A percentile compares a stretch with the other conserved stretches of the same genome.
Conservation (phyloP, 805 yeast genomes). For the Candida golubevii region DNA sequence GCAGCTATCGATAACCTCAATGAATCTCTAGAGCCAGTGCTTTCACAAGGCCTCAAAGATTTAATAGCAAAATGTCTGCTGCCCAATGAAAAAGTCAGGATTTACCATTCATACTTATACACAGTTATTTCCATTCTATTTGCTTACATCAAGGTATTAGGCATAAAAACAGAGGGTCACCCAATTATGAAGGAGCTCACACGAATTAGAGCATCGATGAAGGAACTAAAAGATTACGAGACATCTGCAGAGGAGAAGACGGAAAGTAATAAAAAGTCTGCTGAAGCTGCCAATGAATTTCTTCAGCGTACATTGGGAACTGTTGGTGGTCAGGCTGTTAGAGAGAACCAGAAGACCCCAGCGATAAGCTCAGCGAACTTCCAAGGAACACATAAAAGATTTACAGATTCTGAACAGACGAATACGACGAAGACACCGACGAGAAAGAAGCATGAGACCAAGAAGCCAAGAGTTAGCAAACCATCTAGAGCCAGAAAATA, state of each 20-base stretch:
- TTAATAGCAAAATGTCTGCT: slow-evolving; percentile 19
- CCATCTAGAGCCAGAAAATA: neutral
- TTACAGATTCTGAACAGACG: slow-evolving; percentile 19
- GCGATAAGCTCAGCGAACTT: slow-evolving; percentile 52
- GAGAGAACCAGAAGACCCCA: slow-evolving; percentile 31
- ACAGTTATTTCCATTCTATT: slow-evolving; percentile 53
- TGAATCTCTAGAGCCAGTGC: slow-evolving; percentile 31
- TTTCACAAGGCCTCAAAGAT: slow-evolving; percentile 40
- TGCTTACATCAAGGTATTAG: slow-evolving; percentile 55
- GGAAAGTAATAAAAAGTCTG: slow-evolving; percentile 19
- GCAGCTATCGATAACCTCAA: slow-evolving; percentile 33
- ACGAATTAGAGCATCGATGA: slow-evolving; percentile 66
- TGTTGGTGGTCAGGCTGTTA: slow-evolving; percentile 29
- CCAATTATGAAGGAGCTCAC: slow-evolving; percentile 64
- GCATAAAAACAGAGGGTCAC: slow-evolving; percentile 53
- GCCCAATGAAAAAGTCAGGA: slow-evolving; percentile 23
- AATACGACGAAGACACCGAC: too few species aligned
- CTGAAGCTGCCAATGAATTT: slow-evolving; percentile 41
- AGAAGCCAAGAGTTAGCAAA: neutral
- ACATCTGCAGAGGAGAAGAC: slow-evolving; percentile 16
- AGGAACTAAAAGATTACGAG: slow-evolving; percentile 44
- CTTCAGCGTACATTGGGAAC: slow-evolving; percentile 44
- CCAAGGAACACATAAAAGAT: slow-evolving; percentile 51
- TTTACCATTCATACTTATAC: slow-evolving; percentile 44
- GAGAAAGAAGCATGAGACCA: too few species aligned